These are phyloP conservation scores for Drosera spatulata DNA, from an alignment of 179 eudicot species.

Conservation along the genomic window DNA sequence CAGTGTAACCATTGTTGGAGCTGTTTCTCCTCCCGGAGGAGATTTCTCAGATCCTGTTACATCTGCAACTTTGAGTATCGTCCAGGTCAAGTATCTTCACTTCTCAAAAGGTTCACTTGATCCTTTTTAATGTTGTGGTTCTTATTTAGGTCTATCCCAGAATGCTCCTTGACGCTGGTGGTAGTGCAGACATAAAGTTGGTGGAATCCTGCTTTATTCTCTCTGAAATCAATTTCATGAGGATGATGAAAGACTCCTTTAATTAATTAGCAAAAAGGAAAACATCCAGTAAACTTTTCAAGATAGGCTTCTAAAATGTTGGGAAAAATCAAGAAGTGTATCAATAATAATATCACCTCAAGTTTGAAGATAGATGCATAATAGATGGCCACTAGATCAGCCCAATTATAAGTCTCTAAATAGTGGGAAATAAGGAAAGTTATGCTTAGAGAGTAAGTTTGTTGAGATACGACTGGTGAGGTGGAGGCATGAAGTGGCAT, in stretches of 20 bases:
- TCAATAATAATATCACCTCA: too few relatives aligned
- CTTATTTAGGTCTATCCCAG: neutral
- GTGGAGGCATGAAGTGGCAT: too few relatives aligned
- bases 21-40: constrained; percentile 99
- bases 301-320: too few relatives aligned
- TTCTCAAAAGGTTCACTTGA: neutral
- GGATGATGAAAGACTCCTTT: neutral
- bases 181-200: neutral
- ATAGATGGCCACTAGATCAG: too few relatives aligned
- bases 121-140: neutral
- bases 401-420: too few relatives aligned
- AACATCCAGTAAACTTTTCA: too few relatives aligned
- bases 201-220: neutral
- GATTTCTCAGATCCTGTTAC: constrained; percentile 99
- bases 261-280: too few relatives aligned
- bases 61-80: constrained; percentile 94
- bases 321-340: too few relatives aligned
- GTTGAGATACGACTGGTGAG: too few relatives aligned
- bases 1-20: constrained; percentile 99
- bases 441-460: too few relatives aligned
- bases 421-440: too few relatives aligned
- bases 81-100: constrained; percentile 46
- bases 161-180: neutral
- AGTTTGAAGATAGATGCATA: too few relatives aligned
- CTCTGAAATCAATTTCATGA: neutral